Base-by-base conservation (phyloP, 768 basidiomycete genomes). In the Thelephora ganbajun region DNA sequence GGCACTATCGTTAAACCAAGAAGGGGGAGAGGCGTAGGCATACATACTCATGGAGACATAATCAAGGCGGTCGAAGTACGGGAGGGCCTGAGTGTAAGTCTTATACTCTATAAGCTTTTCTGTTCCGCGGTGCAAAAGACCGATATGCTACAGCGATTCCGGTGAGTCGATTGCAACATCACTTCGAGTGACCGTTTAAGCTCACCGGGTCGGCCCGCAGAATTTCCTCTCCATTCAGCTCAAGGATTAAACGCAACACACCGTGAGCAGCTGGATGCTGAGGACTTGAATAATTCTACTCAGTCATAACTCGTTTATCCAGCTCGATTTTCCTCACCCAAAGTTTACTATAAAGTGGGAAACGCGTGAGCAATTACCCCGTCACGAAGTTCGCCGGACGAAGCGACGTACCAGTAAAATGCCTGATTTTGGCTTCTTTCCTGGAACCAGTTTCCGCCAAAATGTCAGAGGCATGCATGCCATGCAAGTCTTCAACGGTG, bases 101-200 rank as follows among this genome's bases (percentile, higher is more conserved):
- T 99, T 99, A 75, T 92, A 94, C 66, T 98, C 96, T 53, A 98
- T 98, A 45, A 99, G 74, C 65, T 98, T 98, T 65, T 99, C 96
- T 16, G 94, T 99, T 18, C 94, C 96, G 55, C 96, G 80, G 66
- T 98, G 96, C 43, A 99, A 75, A 20, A 99, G 74, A 48, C 96
- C 96, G 57, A 98, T 83, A 57, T 99, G 96, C 83, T 87, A 44
- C 22, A 18, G 47, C n/a, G 42, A 22, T 48, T 48, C 9, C 54
- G 50, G 26, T 41, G 9, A 41, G 14, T 14, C 39, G 12, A 16
- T 4, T 41, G 11, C 39, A 18, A 11, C 5, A 18, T 39, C 37
- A 34, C 30, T 43, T 44, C 30, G 33, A 23, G 23, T 47, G 46
- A 33, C 7, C 0, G 33, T 33, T 50, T 22, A 37, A 30, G 69